Base-by-base conservation (phyloP, 2,329 filamentous ascomycete species). In the Aureobasidium sp. region DNA sequence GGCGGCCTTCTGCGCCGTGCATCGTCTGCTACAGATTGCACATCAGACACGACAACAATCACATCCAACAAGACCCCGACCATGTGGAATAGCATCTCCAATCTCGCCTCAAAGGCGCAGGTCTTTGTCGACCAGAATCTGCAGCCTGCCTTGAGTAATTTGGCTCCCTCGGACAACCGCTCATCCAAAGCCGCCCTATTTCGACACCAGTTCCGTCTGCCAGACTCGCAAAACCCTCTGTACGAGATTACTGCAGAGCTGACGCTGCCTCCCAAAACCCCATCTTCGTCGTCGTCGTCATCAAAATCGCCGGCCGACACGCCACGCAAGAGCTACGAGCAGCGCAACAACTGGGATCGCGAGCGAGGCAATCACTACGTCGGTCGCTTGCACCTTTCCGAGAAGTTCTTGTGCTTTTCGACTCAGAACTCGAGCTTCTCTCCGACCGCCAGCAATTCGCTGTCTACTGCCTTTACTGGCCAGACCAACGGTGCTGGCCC, bases 181-280 rank as follows among this genome's bases (percentile, higher is more conserved):
- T 90, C 90, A 45, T 91, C 90, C 66, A 97, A 96, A 74, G 84
- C 90, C 53, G 85, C 86, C 48, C 81, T 97, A 55, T 98, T 97
- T 74, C 90, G 93, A 73, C 85, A 86, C 69, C 93, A 98, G 72
- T 98, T 98, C 75, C 88, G 93, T 60, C 85, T 98, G 29, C 93
- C 93, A 40, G 83, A 89, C 65, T 86, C 88, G 34, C 91, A 98
- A 72, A 90, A 87, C 58, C 93, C 93, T 53, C 79, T 97, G 55
- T 90, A 94, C 73, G 93, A 98, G 75, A 96, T 98, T 72, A 90
- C 87, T 57, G 90, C 93, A 65, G 93, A 98, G 75, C 81, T 98
- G 56, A 94, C 90, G 54, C 87, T 98, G 55, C 53, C 83, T 81
- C 57, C 81, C 81, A 56, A 83, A 79, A 56, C 80, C 84, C 7